Evolutionary conservation across 164 flowering plant genomes (phyloP).

Genomic region (Cinnamomum micranthum): DNA sequence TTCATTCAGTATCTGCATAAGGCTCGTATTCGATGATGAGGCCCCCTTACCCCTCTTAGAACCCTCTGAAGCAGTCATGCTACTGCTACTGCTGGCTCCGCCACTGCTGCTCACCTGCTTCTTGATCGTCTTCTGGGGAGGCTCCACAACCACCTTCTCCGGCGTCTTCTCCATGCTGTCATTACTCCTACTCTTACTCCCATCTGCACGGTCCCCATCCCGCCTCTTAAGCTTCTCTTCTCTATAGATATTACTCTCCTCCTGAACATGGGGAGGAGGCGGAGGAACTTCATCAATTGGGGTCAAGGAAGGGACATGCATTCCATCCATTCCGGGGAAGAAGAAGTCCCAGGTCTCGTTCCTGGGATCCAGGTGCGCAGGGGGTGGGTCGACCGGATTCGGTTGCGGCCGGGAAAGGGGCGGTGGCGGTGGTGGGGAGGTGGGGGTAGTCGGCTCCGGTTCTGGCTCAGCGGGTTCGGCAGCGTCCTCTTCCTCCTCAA

Average conservation of each 20-base stretch:
- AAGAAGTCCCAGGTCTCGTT: constrained; percentile 72
- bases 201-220: constrained; percentile 14
- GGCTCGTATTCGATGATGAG: constrained; percentile 24
- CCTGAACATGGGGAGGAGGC: constrained; percentile 1
- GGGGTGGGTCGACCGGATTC: constrained; percentile 7
- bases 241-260: constrained; percentile 23
- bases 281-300: constrained; percentile 23
- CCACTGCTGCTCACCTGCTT: constrained; percentile 18
- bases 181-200: constrained; percentile 21
- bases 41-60: constrained; percentile 21
- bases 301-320: constrained; percentile 29
- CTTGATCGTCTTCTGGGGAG: constrained; percentile 10
- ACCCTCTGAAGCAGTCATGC: constrained; percentile 36
- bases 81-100: not conserved
- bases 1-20: constrained; percentile 46
- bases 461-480: not conserved
- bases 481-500: constrained; percentile 13
- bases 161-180: not conserved
- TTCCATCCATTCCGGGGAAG: constrained; percentile 30
- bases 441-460: constrained; percentile 27
- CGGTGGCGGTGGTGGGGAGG: constrained; percentile 13
- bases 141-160: constrained; percentile 20
- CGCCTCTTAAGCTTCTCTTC: constrained; percentile 8
- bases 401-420: constrained; percentile 32
- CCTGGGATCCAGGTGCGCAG: constrained; percentile 31